These are phyloP conservation scores for Ustilago loliicola DNA, from an alignment of 1,284 basidiomycete genomes.

Conservation along the genomic window DNA sequence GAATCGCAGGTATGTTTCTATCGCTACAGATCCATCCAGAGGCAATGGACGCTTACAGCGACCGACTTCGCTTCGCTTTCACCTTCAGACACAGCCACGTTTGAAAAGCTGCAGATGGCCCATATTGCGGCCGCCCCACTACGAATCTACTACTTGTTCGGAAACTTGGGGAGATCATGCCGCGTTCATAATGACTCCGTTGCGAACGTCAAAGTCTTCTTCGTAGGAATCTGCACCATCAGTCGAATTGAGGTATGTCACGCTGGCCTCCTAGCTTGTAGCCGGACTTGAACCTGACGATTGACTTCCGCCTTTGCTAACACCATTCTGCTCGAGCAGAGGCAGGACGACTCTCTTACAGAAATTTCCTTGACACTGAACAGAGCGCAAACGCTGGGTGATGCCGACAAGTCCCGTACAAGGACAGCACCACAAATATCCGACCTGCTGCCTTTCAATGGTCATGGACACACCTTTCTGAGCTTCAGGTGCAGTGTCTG, in stretches of 20 bases:
- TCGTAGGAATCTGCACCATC: constrained; percentile 19
- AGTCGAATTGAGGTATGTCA: constrained; percentile 22
- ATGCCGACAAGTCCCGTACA: not conserved
- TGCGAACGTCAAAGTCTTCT: constrained; percentile 15
- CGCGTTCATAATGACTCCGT: constrained; percentile 16
- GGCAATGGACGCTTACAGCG: not conserved
- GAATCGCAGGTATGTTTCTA: constrained; percentile 19
- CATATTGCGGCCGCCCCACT: constrained; percentile 1
- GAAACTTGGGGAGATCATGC: constrained; percentile 8
- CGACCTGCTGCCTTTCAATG: not conserved
- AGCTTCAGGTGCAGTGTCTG: constrained; percentile 28
- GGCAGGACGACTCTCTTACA: not conserved
- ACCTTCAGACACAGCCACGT: not conserved
- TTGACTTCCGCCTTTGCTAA: not conserved
- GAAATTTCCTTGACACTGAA: not conserved
- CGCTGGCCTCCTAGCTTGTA: not conserved
- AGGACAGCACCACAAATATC: not conserved
- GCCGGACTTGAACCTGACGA: not conserved
- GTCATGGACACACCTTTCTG: constrained; percentile 17
- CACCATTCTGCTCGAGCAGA: not conserved
- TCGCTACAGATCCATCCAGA: not conserved
- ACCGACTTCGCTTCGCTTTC: not conserved
- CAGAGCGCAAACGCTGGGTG: not conserved
- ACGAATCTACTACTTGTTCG: constrained; percentile 8
- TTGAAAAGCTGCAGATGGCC: constrained; percentile 5